Base-by-base conservation (phyloP, 176 grass and related monocot species). In the Zizania latifolia region DNA sequence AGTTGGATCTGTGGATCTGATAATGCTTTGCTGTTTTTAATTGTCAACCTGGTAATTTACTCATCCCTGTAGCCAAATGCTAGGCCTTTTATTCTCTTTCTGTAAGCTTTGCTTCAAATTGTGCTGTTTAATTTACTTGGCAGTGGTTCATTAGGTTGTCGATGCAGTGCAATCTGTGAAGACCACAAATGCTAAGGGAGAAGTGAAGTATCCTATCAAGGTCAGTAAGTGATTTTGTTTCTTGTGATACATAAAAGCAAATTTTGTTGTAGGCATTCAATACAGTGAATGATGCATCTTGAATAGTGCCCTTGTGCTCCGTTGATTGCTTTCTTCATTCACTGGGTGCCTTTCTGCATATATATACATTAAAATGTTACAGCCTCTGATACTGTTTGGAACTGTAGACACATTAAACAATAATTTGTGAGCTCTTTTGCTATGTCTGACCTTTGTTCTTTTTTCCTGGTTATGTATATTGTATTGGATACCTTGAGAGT, bases 161-260 rank as follows among this genome's bases (percentile, higher is more conserved):
- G 91, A 99, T 27, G 95, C 95, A 68, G 89, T 99, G 84, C 95
- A 86, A 86, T 71, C 84, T 81, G 89, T 99, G 30, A 99, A 94
- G 82, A 94, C 72, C 78, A 99, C 89, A 74, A 99, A 94, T 43
- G 24, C 82, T 16, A 92, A 76, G 73, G 91, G 91, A 32, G 95
- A 94, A 81, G 75, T 88, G 36, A 99, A 88, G 84, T 99, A 99
- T 81, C 95, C 95, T 56, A 92, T 99, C 60, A 99, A 99, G 91
- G 91, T 94, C 36, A 76, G 84, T 76, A 62, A 62, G 38, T 17
- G 27, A 19, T 67, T 24, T 59, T 61, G 24, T 10, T 82, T 67
- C 19, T 41, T 67, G 30, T 10, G 8, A 35, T 37, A 36, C 16
- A 43, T 26, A n/a, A 61, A 40, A 41, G 8, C 8, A 55, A 45